Evolutionary conservation across 2,329 filamentous ascomycete species (phyloP).

Genomic region (Bipolaris zeicola): DNA sequence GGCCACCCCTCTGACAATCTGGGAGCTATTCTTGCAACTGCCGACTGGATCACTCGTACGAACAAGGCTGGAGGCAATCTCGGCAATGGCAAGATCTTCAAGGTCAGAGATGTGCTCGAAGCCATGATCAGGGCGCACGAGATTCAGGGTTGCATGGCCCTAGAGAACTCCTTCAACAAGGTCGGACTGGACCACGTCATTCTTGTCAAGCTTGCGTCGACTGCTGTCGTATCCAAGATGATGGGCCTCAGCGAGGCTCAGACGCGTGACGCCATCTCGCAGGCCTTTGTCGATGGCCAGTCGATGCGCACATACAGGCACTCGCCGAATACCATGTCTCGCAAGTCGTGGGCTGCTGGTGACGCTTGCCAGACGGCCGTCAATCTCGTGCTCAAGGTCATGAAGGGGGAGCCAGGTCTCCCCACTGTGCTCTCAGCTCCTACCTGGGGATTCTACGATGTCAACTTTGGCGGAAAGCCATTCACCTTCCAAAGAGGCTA

Average conservation of each 20-base stretch:
- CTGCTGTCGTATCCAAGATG: slow-evolving; percentile 94
- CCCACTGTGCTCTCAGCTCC: slow-evolving; percentile 92
- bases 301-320: slow-evolving; percentile 96
- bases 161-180: slow-evolving; percentile 99
- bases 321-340: slow-evolving; percentile 98
- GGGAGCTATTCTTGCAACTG: slow-evolving; percentile 92
- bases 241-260: slow-evolving; percentile 86
- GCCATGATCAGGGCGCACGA: slow-evolving; percentile 99
- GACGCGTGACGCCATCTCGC: slow-evolving; percentile 92
- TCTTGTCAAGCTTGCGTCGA: slow-evolving; percentile 94
- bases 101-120: slow-evolving; percentile 88
- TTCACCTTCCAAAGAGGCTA: slow-evolving; percentile 97
- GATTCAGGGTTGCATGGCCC: slow-evolving; percentile 94
- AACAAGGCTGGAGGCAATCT: slow-evolving; percentile 82
- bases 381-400: slow-evolving; percentile 86
- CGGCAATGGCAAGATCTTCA: slow-evolving; percentile 77
- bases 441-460: slow-evolving; percentile 98
- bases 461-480: slow-evolving; percentile 87
- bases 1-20: slow-evolving; percentile 98
- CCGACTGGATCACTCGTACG: slow-evolving; percentile 96
- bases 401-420: slow-evolving; percentile 88
- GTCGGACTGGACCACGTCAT: slow-evolving; percentile 98
- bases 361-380: slow-evolving; percentile 96
- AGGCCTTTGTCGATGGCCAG: slow-evolving; percentile 98
- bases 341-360: slow-evolving; percentile 98